Conservation (phyloP, 2,329 filamentous ascomycete species). For the Stachybotrys elegans region DNA sequence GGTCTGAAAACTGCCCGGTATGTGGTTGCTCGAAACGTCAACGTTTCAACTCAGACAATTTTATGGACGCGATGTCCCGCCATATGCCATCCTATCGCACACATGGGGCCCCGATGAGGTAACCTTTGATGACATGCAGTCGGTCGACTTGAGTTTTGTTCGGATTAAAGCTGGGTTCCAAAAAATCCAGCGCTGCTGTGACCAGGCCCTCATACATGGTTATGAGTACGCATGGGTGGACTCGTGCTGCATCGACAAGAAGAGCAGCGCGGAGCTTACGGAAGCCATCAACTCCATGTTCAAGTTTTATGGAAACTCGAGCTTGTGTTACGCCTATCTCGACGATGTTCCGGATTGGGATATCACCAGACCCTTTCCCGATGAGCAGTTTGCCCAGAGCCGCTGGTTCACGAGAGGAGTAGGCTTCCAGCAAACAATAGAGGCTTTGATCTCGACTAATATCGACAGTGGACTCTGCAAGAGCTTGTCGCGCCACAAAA, state of each 20-base stretch:
- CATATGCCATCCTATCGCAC: slow-evolving; percentile 25
- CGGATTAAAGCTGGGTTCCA: slow-evolving; percentile 1
- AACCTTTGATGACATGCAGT: slow-evolving; percentile 9
- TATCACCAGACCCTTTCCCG: background rate
- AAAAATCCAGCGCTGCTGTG: slow-evolving; percentile 5
- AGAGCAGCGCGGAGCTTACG: slow-evolving; percentile 7
- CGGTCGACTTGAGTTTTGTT: background rate
- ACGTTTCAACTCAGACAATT: no score
- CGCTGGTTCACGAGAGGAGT: slow-evolving; percentile 1
- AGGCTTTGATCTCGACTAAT: no score
- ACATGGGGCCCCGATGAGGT: slow-evolving; percentile 22
- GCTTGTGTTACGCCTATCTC: slow-evolving; percentile 13
- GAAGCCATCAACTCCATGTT: slow-evolving; percentile 12
- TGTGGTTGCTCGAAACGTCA: no score
- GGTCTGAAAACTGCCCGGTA: no score
- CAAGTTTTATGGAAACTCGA: slow-evolving; percentile 10
- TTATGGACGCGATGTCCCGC: no score
- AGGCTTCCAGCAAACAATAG: no score
- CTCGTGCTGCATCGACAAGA: slow-evolving; percentile 11
- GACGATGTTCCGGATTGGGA: slow-evolving; percentile 10
- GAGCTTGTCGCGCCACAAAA: background rate
- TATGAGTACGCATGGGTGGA: slow-evolving; percentile 7
- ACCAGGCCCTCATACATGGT: slow-evolving; percentile 5
- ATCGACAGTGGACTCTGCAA: background rate
- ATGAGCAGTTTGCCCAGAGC: background rate